Percentiles rank a stretch among this genome's conserved stretches.
Evolutionary conservation across 2,329 filamentous ascomycete genomes (phyloP).

Genomic region (Aspergillus latus): DNA sequence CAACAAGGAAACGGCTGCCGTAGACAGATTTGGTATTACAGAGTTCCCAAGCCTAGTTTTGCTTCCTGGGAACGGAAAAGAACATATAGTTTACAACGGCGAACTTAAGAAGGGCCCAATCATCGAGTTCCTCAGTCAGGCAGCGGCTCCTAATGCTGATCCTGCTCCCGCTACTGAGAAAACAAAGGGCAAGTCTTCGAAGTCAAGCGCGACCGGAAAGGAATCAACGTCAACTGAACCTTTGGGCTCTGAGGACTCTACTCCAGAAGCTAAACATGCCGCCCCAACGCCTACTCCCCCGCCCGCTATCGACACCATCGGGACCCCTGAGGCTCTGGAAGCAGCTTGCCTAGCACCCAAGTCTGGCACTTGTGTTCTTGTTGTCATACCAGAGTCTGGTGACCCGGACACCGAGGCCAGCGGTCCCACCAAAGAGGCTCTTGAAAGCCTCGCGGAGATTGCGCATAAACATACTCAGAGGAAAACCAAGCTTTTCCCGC

Average conservation of each 20-base stretch:
- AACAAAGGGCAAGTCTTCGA: slow-evolving; percentile 38
- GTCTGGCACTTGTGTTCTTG: slow-evolving; percentile 80
- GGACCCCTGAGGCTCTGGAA: slow-evolving; percentile 63
- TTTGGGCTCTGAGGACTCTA: slow-evolving; percentile 32
- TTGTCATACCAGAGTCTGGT: slow-evolving; percentile 60
- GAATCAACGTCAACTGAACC: slow-evolving; percentile 49
- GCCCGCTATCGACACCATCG: slow-evolving; percentile 66
- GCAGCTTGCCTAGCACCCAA: slow-evolving; percentile 72
- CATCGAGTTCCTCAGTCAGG: slow-evolving; percentile 77
- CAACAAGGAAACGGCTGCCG: slow-evolving; percentile 71
- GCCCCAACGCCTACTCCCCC: slow-evolving; percentile 54
- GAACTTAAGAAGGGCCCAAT: slow-evolving; percentile 83
- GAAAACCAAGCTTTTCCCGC: slow-evolving; percentile 73
- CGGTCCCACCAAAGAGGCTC: slow-evolving; percentile 50
- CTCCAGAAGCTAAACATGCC: slow-evolving; percentile 33
- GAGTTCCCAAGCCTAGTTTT: slow-evolving; percentile 80
- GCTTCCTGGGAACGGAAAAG: slow-evolving; percentile 67
- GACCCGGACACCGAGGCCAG: slow-evolving; percentile 52
- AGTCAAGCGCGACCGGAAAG: slow-evolving; percentile 42
- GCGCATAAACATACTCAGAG: slow-evolving; percentile 70
- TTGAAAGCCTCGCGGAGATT: slow-evolving; percentile 68
- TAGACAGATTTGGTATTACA: slow-evolving; percentile 71
- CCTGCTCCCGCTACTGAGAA: slow-evolving; percentile 56
- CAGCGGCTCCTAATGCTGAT: slow-evolving; percentile 75
- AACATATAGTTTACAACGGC: slow-evolving; percentile 72